Evolutionary conservation across 2,329 filamentous ascomycete species (phyloP).

Genomic region (Anisogramma anomala): DNA sequence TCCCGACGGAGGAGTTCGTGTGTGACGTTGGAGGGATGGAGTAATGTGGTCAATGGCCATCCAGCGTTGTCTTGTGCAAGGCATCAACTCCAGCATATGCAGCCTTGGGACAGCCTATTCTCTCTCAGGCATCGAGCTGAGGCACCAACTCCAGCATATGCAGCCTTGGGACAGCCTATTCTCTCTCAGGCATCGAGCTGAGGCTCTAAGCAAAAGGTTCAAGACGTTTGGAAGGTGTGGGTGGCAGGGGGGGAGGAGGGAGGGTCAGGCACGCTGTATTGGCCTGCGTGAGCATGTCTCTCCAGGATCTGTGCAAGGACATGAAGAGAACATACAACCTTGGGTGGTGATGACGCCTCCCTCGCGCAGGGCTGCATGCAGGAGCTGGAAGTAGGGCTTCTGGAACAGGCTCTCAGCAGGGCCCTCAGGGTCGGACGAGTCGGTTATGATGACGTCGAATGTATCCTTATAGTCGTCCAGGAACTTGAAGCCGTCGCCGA

Average conservation of each 20-base stretch:
- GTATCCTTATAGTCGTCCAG: constrained; percentile 90
- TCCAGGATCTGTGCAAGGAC: constrained; percentile 21
- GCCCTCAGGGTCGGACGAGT: constrained; percentile 94
- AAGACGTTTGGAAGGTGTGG: background rate
- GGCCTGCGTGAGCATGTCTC: constrained; percentile 20
- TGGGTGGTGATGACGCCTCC: constrained; percentile 98
- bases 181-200: background rate
- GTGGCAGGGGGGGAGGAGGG: constrained; percentile 20
- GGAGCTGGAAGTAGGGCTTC: constrained; percentile 96
- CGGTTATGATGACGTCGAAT: constrained; percentile 99
- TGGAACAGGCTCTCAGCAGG: constrained; percentile 94
- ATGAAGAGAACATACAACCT: constrained; percentile 93
- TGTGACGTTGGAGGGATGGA: too few species aligned
- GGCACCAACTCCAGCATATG: constrained; percentile 4
- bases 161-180: background rate
- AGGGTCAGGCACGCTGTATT: constrained; percentile 23
- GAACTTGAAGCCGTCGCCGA: constrained; percentile 99
- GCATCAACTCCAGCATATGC: constrained; percentile 3
- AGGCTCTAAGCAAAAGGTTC: constrained; percentile 10
- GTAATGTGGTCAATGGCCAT: too few species aligned
- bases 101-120: background rate
- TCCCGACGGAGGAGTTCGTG: too few species aligned
- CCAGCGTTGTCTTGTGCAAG: too few species aligned
- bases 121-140: background rate
- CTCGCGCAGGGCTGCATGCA: constrained; percentile 78